Evolutionary conservation across 2,329 filamentous ascomycete species (phyloP).

Genomic region (Fusarium transvaalense): DNA sequence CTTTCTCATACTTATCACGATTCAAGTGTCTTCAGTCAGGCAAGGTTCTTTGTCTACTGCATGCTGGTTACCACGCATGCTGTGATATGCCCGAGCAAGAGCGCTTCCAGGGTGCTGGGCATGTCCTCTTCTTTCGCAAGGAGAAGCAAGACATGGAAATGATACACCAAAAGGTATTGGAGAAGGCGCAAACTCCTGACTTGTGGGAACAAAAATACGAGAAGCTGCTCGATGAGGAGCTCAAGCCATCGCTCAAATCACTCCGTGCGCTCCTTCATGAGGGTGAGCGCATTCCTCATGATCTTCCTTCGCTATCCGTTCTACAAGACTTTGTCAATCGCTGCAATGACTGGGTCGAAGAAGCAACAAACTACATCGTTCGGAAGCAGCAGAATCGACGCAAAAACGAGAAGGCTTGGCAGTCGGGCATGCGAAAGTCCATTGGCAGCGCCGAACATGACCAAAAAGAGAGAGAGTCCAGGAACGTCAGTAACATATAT

Average conservation of each 20-base stretch:
- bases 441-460: slow-evolving; percentile 69
- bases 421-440: slow-evolving; percentile 78
- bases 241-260: slow-evolving; percentile 86
- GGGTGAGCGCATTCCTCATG: slow-evolving; percentile 95
- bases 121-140: slow-evolving; percentile 82
- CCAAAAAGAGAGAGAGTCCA: slow-evolving; percentile 84
- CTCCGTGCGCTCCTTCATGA: slow-evolving; percentile 87
- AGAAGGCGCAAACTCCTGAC: slow-evolving; percentile 88
- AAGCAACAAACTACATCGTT: slow-evolving; percentile 95
- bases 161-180: slow-evolving; percentile 80
- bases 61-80: slow-evolving; percentile 84
- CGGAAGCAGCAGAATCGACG: slow-evolving; percentile 97
- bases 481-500: slow-evolving; percentile 89
- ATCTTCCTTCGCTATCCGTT: slow-evolving; percentile 83
- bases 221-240: slow-evolving; percentile 83
- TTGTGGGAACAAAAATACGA: slow-evolving; percentile 92
- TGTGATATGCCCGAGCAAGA: slow-evolving; percentile 77
- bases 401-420: slow-evolving; percentile 91
- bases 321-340: slow-evolving; percentile 92
- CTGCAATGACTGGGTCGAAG: slow-evolving; percentile 98
- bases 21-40: slow-evolving; percentile 86
- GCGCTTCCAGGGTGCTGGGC: slow-evolving; percentile 76
- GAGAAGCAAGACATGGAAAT: slow-evolving; percentile 76
- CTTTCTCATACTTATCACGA: slow-evolving; percentile 89
- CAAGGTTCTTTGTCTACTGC: slow-evolving; percentile 84